Evolutionary conservation across 1,139 yeast species (phyloP).

Genomic region (Geotrichum candidum): DNA sequence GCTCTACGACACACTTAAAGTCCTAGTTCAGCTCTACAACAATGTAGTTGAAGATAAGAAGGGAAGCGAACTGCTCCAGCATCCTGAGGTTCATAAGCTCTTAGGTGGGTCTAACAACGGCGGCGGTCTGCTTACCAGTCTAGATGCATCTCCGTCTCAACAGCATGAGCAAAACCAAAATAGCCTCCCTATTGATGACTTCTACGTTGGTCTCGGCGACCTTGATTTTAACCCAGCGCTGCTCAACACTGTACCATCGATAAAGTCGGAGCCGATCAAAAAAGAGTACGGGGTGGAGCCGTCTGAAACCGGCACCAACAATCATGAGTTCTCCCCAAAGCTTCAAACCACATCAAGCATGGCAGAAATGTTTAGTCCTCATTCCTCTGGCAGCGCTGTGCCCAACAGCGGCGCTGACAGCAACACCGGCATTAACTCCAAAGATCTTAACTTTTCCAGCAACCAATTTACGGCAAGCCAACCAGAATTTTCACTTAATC

Average conservation of each 20-base stretch:
- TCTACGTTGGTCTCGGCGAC: neutral
- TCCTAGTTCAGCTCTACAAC: constrained; percentile 4
- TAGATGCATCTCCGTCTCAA: neutral
- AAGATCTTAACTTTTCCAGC: neutral
- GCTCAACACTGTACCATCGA: neutral
- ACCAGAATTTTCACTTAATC: neutral
- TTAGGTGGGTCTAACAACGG: neutral
- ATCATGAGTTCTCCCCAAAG: neutral
- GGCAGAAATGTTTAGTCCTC: neutral
- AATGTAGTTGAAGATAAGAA: neutral
- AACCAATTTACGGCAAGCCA: neutral
- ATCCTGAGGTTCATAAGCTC: neutral
- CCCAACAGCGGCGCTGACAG: neutral
- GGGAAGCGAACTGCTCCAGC: neutral
- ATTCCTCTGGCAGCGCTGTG: neutral
- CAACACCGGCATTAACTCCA: neutral
- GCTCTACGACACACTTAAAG: constrained; percentile 8
- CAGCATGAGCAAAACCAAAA: neutral
- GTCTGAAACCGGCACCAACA: neutral
- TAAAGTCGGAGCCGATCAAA: neutral
- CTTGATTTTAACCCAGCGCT: neutral
- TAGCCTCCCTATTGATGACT: neutral
- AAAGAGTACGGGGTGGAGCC: neutral
- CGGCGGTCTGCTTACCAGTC: neutral
- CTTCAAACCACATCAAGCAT: neutral